These are phyloP conservation scores for Triticum monococcum DNA, from an alignment of 176 grass and related monocot species.

Conservation along the genomic window DNA sequence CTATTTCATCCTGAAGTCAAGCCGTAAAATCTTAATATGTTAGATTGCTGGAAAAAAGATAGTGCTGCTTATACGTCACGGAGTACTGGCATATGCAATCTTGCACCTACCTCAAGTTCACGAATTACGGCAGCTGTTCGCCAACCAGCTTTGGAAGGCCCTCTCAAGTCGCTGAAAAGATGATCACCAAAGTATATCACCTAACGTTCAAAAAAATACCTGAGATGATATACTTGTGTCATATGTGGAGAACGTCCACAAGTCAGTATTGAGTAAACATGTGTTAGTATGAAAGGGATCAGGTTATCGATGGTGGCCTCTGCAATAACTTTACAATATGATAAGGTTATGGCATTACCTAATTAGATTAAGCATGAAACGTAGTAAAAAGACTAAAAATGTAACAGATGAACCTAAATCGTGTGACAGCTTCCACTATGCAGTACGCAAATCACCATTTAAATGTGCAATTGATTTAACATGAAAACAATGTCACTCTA, in stretches of 20 bases:
- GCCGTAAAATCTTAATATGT: conserved; percentile 3
- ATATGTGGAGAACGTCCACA: not conserved
- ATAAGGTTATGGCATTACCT: not conserved
- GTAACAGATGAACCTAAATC: not conserved
- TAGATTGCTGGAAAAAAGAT: not conserved
- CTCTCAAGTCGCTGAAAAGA: conserved; percentile 95
- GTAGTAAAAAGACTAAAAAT: conserved; percentile 5
- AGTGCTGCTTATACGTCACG: conserved; percentile 15
- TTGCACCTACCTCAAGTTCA: conserved; percentile 75
- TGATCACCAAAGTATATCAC: conserved; percentile 99
- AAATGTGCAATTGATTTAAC: not conserved
- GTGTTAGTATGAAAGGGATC: conserved; percentile 13
- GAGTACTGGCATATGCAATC: not conserved
- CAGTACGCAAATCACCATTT: not conserved
- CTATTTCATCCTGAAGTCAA: conserved; percentile 84
- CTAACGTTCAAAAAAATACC: conserved; percentile 40
- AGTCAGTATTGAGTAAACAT: not conserved
- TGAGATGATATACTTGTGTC: conserved; percentile 9
- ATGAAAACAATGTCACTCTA: not conserved
- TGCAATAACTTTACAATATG: conserved; percentile 1
- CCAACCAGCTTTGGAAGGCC: conserved; percentile 97
- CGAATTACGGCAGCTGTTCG: conserved; percentile 94
- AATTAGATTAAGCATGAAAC: conserved; percentile 34
- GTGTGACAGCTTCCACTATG: not conserved
- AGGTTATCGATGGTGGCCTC: conserved; percentile 2